phyloP scores from a whole-genome alignment of 306 rosid species.

The Citrullus mucosospermus region DNA sequence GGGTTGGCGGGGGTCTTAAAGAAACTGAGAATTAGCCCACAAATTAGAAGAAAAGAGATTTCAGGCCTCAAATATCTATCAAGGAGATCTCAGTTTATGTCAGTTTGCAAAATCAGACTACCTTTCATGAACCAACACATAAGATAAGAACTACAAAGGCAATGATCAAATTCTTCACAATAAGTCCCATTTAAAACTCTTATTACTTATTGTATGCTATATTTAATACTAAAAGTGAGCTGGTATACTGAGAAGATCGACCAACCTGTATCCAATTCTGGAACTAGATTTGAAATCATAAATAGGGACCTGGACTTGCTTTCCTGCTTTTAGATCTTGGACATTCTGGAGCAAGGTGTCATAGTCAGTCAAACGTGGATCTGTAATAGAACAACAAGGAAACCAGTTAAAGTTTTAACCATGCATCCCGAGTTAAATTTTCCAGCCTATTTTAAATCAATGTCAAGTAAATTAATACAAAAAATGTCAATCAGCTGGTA shows the following conservation, averaged over 20 bases:
- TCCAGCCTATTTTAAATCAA: neutral
- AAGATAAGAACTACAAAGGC: neutral
- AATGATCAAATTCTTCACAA: neutral
- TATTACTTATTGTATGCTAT: neutral
- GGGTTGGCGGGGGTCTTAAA: neutral
- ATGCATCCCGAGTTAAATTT: conserved; percentile 13
- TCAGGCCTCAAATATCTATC: neutral
- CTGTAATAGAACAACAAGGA: conserved; percentile 28
- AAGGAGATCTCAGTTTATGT: neutral
- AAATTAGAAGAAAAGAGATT: neutral
- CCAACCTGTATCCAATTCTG: conserved; percentile 83
- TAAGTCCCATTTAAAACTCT: neutral
- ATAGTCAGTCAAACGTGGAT: conserved; percentile 98
- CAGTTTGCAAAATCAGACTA: neutral
- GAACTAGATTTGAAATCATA: conserved; percentile 97
- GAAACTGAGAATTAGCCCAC: neutral
- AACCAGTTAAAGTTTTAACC: conserved; percentile 1
- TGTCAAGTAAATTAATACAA: neutral
- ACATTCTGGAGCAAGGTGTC: conserved; percentile 85
- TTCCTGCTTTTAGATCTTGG: conserved; percentile 76
- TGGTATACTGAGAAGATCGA: neutral
- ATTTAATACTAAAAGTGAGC: neutral
- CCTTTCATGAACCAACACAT: neutral
- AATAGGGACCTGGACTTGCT: conserved; percentile 66
- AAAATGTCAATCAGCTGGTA: neutral